Percentiles rank a stretch among this genome's conserved stretches.
Evolutionary conservation across 768 basidiomycete species (phyloP).

Genomic region (Obba rivulosa): DNA sequence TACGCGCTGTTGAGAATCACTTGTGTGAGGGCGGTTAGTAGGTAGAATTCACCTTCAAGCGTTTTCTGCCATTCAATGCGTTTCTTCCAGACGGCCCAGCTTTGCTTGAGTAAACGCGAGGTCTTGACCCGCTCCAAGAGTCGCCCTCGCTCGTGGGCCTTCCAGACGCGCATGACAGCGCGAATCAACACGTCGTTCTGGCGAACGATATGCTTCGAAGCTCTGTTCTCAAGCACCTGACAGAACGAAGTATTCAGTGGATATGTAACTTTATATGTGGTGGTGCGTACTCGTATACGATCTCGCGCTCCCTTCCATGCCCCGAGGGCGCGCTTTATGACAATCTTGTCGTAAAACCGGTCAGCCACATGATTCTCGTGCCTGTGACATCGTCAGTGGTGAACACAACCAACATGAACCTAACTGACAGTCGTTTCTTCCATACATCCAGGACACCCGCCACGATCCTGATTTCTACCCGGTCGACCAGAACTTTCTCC

Average conservation of each 20-base stretch:
- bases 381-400: constrained; percentile 27
- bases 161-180: constrained; percentile 61
- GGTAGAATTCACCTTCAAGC: constrained; percentile 40
- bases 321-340: constrained; percentile 42
- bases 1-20: not conserved
- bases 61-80: constrained; percentile 34
- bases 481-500: constrained; percentile 40
- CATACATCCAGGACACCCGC: constrained; percentile 46
- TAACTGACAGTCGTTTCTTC: constrained; percentile 51
- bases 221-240: constrained; percentile 53
- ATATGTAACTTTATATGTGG: not conserved
- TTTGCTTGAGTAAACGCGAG: constrained; percentile 38
- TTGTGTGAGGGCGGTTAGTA: not conserved
- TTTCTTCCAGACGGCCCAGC: constrained; percentile 47
- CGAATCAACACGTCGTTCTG: constrained; percentile 55
- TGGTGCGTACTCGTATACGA: constrained; percentile 42
- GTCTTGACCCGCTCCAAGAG: constrained; percentile 50
- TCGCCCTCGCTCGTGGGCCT: constrained; percentile 57
- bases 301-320: constrained; percentile 53
- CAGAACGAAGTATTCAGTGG: not conserved
- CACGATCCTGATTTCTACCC: constrained; percentile 44
- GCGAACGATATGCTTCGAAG: constrained; percentile 47
- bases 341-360: constrained; percentile 33
- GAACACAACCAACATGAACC: not conserved
- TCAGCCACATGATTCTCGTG: constrained; percentile 38